Conservation (phyloP, 2,329 filamentous ascomycete genomes). For the Penicillium sp. region DNA sequence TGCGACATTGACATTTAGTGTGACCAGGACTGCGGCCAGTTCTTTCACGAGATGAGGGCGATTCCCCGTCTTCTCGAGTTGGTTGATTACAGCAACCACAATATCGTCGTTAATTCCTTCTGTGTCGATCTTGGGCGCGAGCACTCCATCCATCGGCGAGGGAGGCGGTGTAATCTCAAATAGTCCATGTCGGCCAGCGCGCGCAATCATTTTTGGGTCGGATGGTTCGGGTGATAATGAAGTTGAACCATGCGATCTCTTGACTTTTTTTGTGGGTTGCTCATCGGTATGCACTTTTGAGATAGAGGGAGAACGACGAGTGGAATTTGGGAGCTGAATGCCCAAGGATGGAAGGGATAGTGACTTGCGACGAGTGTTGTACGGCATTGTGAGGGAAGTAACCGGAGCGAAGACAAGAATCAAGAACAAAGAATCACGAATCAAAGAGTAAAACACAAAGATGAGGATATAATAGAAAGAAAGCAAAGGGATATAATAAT, state of each 20-base stretch:
- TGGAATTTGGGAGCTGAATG: constrained; percentile 71
- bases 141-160: constrained; percentile 59
- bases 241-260: constrained; percentile 67
- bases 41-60: constrained; percentile 94
- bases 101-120: constrained; percentile 92
- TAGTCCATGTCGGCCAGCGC: constrained; percentile 48
- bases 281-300: constrained; percentile 63
- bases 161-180: constrained; percentile 77
- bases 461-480: constrained; percentile 4
- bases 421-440: background rate
- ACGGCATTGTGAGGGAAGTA: constrained; percentile 65
- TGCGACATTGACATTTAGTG: constrained; percentile 77
- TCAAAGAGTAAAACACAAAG: constrained; percentile 2
- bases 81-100: constrained; percentile 83
- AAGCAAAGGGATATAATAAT: constrained; percentile 16
- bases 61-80: constrained; percentile 86
- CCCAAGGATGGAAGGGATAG: constrained; percentile 89
- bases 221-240: constrained; percentile 44
- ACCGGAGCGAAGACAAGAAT: constrained; percentile 21
- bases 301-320: constrained; percentile 59
- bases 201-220: constrained; percentile 27
- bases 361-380: constrained; percentile 96
- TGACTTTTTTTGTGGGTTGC: constrained; percentile 66
- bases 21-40: constrained; percentile 75
- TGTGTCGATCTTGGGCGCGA: constrained; percentile 65